Evolutionary conservation across 768 basidiomycete genomes (phyloP), one percentile per base, ranked within the genome.

Genomic region (Tylopilus subfusipes): DNA sequence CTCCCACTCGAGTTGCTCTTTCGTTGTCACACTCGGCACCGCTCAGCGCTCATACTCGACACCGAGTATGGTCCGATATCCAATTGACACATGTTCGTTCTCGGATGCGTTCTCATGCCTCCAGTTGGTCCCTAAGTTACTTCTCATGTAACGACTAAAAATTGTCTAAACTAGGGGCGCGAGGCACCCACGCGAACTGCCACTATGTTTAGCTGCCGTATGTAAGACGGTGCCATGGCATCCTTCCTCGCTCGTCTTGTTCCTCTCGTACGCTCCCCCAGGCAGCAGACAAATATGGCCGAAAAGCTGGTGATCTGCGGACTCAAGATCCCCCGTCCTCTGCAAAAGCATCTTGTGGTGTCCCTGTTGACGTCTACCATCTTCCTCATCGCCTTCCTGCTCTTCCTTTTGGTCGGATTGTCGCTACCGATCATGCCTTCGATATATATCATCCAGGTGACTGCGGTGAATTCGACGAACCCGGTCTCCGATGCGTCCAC

Each of bases 371-470:
- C 80, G 33, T 75, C 78, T 54, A 52, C 73, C 25, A 66, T 84
- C 22, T 82, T 88, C 46, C 63, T 87, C 60, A 63, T 67, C 3
- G 79, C 84, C 4, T 92, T 88, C 69, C 42, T 91, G n/a, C 80
- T 93, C 50, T 79, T 87, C 51, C 77, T 93, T 30, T 78, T 93
- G 52, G 84, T 90, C 51, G 86, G 83, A 3, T 71, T 93, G 46
- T 91, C 89, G 5, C 68, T 86, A 33, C 82, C 90, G 2, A 86
- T 93, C 70, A 82, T 85, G 66, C 86, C 83, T 67, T 64, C 81
- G 21, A 78, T 90, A 27, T 87, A 84, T 66, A 72, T 90, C 25
- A 71, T 90, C 46, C 61, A 71, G 19, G 65, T 89, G 33, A 51
- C 70, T 3, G 73, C 70, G 60, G 52, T 58, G 34, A 46, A 63